Evolutionary conservation across 116 monocot species (phyloP).

Genomic region (Posidonia oceanica): DNA sequence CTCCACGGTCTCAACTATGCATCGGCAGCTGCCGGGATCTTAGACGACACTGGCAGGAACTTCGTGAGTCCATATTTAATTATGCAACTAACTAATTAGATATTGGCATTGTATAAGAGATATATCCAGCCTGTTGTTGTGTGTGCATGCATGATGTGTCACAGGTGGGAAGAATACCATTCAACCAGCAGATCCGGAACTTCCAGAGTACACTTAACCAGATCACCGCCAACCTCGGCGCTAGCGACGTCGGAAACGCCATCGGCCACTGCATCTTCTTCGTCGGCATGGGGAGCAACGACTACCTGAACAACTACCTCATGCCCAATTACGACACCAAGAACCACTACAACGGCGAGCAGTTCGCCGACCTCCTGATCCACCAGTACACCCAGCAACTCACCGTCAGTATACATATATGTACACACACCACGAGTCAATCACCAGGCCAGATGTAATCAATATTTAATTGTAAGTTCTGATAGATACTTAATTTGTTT

Average conservation of each 20-base stretch:
- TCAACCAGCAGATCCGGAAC: constrained; percentile 78
- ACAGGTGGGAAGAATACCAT: constrained; percentile 79
- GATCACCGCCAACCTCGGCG: constrained; percentile 31
- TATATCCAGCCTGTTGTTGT: no score
- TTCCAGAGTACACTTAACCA: constrained; percentile 60
- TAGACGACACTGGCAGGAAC: constrained; percentile 78
- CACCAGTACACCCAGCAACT: constrained; percentile 49
- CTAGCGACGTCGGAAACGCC: constrained; percentile 18
- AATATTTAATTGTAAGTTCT: no score
- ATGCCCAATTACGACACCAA: constrained; percentile 69
- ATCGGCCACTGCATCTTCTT: constrained; percentile 51
- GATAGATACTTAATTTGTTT: no score
- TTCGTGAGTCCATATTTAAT: constrained; percentile 33
- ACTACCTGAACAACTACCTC: constrained; percentile 94
- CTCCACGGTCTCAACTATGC: constrained; percentile 89
- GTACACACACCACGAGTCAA: not conserved
- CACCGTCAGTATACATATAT: constrained; percentile 17
- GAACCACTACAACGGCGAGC: constrained; percentile 36
- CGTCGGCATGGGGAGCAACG: constrained; percentile 91
- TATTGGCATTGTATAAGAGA: no score
- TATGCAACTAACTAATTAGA: no score
- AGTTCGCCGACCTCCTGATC: constrained; percentile 61
- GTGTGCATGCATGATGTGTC: not conserved
- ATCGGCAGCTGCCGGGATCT: constrained; percentile 84
- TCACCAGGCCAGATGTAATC: no score